phyloP scores from a whole-genome alignment of 2,329 filamentous ascomycete genomes.

The Fusarium sp. region DNA sequence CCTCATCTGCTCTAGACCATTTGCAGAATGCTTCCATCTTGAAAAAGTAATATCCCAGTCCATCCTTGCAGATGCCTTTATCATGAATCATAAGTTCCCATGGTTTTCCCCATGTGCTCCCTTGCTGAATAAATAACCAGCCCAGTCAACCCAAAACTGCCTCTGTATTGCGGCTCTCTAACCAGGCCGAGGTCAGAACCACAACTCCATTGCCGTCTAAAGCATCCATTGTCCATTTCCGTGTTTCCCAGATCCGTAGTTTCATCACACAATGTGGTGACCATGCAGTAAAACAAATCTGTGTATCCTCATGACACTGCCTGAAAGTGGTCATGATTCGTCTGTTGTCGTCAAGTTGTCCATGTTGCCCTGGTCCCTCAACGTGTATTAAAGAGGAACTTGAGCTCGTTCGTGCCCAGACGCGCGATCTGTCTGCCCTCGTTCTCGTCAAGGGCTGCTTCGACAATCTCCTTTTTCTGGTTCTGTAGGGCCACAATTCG shows the following conservation, averaged over 20 bases:
- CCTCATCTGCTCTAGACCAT: not conserved
- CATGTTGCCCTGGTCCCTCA: not conserved
- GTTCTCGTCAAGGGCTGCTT: conserved; percentile 82
- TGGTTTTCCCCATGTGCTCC: not conserved
- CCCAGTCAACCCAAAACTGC: conserved; percentile 1
- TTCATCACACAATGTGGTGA: not conserved
- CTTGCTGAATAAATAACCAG: not conserved
- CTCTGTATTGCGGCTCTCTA: conserved; percentile 6
- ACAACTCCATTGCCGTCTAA: conserved; percentile 14
- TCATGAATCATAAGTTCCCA: conserved; percentile 11
- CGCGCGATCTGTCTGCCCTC: conserved; percentile 75
- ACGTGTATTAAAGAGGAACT: conserved; percentile 70
- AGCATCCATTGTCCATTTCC: not conserved
- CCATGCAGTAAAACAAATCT: not conserved
- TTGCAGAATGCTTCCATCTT: not conserved
- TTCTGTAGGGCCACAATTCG: conserved; percentile 84
- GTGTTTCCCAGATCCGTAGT: not conserved
- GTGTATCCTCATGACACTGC: not conserved
- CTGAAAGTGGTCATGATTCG: not conserved
- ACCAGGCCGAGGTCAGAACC: not conserved
- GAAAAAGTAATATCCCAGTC: not conserved
- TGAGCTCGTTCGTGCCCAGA: conserved; percentile 74
- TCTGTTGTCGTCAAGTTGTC: not conserved
- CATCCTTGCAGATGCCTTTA: not conserved
- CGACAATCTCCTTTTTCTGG: conserved; percentile 81